Base-by-base conservation (phyloP, 1,284 basidiomycete genomes). In the Veloboletus limbatus region DNA sequence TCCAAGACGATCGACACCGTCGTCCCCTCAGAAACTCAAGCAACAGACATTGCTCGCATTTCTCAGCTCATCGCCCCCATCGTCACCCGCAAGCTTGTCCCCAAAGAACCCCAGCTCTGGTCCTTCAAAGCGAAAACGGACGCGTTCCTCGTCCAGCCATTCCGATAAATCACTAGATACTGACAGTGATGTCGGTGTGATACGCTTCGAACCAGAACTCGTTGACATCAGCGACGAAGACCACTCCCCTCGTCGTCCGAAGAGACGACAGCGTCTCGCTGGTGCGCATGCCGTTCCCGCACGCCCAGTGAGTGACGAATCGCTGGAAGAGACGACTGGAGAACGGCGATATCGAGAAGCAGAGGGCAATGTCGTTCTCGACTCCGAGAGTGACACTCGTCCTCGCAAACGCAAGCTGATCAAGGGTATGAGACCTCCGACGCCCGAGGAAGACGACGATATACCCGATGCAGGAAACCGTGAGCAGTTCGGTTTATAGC, bases 391-490 rank as follows among this genome's bases (percentile, higher is more conserved):
- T 16, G 65, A 68, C 20, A 31, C 47, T 2, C 63, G 57, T 8
- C 67, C 69, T 25, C 66, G 60, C 48, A 67, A 63, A 48, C 70
- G 71, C 24, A 77, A 75, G 54, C 53, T 79, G n/a, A 57, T 74
- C 43, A 79, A 71, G 55, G 76, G 78, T n/a, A 51, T 58, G 18
- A 67, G 73, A 46, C 73, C 78, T 10, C 61, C 63, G 9, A 68
- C 70, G 7, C 74, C 77, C 4, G 73, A 73, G 26, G 73, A 77
- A 38, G 73, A 71, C 32, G 72, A 71, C 30, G 73, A 79, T 51
- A 60, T 82, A 20, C 59, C 77, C 16, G 74, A 79, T 26, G 82
- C 82, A 48, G 68, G 77, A 70, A 68, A 81, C 52, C 70, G 80
- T 79, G 54, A 54, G 72, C 53, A 45, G 37, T 30, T 24, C 27